Base-by-base conservation (phyloP, 2,329 filamentous ascomycete genomes). In the Neonectria punicea region DNA sequence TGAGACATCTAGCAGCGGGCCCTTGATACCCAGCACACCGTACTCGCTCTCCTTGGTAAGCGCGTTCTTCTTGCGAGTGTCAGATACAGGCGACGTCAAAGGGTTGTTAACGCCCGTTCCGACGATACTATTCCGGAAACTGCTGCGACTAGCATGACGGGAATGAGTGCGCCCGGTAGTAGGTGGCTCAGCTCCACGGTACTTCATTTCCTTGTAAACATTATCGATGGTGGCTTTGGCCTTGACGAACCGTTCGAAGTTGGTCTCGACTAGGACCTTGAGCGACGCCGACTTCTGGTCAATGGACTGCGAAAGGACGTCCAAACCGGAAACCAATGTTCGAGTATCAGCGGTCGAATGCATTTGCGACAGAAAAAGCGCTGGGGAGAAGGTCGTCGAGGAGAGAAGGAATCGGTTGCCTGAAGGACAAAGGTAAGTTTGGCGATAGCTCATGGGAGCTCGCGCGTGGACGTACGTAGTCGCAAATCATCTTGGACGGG, bases 141-240 rank as follows among this genome's bases (percentile, higher is more conserved):
- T 90, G 65, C 84, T 87, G 72, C 89, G 88, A 78, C 92, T 93
- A 25, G 89, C 82, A 70, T 90, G 89, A 22, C 91, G 86, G 20
- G 88, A 90, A 74, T 93, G 90, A 20, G 81, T 77, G n/a, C 81
- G 77, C 7, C 62, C 18, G 14, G 82, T 60, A 5, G 82, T 78
- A 3, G 82, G 80, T 6, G 85, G 84, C 51, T 90, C 88, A 22
- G 78, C 82, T 11, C 89, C 89, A 51, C 87, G 85, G 70, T 84
- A 94, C 85, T 88, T 97, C 96, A 99, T 99, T 79, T 99, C 96
- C 67, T 91, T 97, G 81, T 99, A 99, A 57, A 99, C 96, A 80
- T 97, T 97, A 81, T 99, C 96, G 74, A 99, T 98, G 8, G 95
- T 98, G 18, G 95, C 93, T 80, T 99, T 99, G 47, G 96, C 96